These are phyloP conservation scores for Aspergillus japonicus DNA, from an alignment of 2,329 filamentous ascomycete genomes.

Conservation along the genomic window DNA sequence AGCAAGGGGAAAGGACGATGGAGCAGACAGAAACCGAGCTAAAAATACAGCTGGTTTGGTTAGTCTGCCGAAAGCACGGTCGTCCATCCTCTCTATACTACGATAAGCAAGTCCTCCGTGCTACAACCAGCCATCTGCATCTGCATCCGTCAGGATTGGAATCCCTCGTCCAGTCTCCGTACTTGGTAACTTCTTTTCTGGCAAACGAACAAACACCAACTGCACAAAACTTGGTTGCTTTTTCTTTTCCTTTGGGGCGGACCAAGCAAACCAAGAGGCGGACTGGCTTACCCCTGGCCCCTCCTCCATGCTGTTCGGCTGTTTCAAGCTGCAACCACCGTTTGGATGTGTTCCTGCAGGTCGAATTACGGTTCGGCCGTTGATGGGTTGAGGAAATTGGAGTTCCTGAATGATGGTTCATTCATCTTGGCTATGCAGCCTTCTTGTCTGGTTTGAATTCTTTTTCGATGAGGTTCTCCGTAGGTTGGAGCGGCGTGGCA, in stretches of 20 bases:
- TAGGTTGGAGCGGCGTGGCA: background rate
- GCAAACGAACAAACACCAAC: background rate
- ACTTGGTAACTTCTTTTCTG: background rate
- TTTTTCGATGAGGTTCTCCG: background rate
- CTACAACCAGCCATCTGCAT: background rate
- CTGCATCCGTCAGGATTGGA: background rate
- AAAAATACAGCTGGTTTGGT: background rate
- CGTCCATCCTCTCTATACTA: background rate
- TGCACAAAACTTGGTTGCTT: background rate
- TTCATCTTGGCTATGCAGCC: no score
- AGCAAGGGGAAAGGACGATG: background rate
- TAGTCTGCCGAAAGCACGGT: background rate
- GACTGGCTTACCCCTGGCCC: background rate
- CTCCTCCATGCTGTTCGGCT: slow-evolving; percentile 6
- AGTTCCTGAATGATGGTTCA: background rate
- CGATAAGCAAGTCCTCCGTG: background rate
- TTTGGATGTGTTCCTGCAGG: slow-evolving; percentile 10
- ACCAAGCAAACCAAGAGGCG: background rate
- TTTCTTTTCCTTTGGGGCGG: background rate
- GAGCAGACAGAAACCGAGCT: background rate
- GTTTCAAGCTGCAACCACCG: slow-evolving; percentile 18
- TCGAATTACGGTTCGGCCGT: slow-evolving; percentile 10
- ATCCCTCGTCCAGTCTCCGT: background rate
- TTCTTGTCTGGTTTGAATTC: no score
- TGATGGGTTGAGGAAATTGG: background rate